Conservation (phyloP, 1,139 yeast genomes). For the Diutina sp. region DNA sequence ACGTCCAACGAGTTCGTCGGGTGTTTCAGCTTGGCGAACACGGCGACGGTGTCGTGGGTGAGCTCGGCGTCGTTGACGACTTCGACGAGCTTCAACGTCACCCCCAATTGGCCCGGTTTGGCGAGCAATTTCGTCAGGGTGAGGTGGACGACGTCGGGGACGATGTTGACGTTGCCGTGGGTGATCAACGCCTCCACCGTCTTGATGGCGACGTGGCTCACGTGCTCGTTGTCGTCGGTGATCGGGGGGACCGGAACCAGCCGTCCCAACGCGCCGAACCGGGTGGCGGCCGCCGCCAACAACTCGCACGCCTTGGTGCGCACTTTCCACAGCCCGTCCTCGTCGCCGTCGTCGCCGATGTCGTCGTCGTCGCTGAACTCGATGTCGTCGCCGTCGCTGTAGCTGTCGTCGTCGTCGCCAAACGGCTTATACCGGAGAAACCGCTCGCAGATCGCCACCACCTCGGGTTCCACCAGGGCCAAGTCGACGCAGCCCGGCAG, state of each 20-base stretch:
- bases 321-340: conserved; percentile 27
- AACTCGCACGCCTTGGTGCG: background rate
- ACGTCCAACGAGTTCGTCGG: background rate
- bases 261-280: background rate
- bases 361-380: conserved; percentile 30
- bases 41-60: background rate
- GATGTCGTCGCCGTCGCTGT: conserved; percentile 17
- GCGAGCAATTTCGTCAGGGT: background rate
- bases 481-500: background rate
- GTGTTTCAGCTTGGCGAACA: background rate
- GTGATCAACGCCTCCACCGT: background rate
- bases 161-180: background rate
- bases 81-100: background rate
- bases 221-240: conserved; percentile 27
- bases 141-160: background rate
- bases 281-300: background rate
- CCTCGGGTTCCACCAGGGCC: background rate
- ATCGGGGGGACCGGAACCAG: conserved; percentile 10
- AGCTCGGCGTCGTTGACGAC: background rate
- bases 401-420: conserved; percentile 15
- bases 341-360: conserved; percentile 25
- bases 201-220: conserved; percentile 21
- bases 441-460: conserved; percentile 19
- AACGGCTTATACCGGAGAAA: conserved; percentile 53
- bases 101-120: background rate